These are phyloP conservation scores for Apiospora hydei DNA, from an alignment of 2,329 filamentous ascomycete genomes.

Conservation along the genomic window DNA sequence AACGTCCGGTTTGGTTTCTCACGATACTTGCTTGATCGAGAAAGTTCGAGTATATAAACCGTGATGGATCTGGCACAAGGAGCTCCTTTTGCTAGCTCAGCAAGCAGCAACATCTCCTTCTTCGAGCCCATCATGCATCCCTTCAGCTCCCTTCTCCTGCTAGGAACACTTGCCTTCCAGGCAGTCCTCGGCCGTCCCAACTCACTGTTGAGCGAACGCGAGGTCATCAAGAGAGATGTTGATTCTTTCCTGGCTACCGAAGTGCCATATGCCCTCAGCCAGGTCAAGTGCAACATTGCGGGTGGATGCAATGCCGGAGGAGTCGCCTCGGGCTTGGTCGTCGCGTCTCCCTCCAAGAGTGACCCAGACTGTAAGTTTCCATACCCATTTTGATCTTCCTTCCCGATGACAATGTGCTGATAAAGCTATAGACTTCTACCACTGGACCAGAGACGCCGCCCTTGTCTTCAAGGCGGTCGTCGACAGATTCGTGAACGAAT, in stretches of 20 bases:
- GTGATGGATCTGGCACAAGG: slow-evolving; percentile 37
- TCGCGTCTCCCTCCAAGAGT: slow-evolving; percentile 62
- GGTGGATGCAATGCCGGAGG: slow-evolving; percentile 58
- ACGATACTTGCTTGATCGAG: slow-evolving; percentile 27
- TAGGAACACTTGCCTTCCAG: slow-evolving; percentile 60
- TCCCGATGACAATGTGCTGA: slow-evolving; percentile 26
- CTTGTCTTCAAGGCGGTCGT: slow-evolving; percentile 73
- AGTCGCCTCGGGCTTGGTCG: slow-evolving; percentile 58
- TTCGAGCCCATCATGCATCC: slow-evolving; percentile 57
- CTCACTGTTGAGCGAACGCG: slow-evolving; percentile 42
- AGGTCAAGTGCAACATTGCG: slow-evolving; percentile 67
- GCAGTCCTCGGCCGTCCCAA: slow-evolving; percentile 56
- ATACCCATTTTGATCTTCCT: background rate
- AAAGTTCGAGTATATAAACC: slow-evolving; percentile 37
- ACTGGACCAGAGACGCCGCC: slow-evolving; percentile 79
- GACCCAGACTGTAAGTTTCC: slow-evolving; percentile 62
- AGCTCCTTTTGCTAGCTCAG: slow-evolving; percentile 30
- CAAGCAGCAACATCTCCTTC: slow-evolving; percentile 37
- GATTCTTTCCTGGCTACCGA: slow-evolving; percentile 62
- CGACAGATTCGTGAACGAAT: slow-evolving; percentile 68
- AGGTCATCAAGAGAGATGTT: slow-evolving; percentile 55
- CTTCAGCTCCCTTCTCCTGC: slow-evolving; percentile 56
- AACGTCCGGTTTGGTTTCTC: slow-evolving; percentile 21
- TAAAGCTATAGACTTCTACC: slow-evolving; percentile 69
- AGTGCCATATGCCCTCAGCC: slow-evolving; percentile 57